Evolutionary conservation across 1,284 basidiomycete genomes (phyloP).

Genomic region (Moesziomyces antarcticus): DNA sequence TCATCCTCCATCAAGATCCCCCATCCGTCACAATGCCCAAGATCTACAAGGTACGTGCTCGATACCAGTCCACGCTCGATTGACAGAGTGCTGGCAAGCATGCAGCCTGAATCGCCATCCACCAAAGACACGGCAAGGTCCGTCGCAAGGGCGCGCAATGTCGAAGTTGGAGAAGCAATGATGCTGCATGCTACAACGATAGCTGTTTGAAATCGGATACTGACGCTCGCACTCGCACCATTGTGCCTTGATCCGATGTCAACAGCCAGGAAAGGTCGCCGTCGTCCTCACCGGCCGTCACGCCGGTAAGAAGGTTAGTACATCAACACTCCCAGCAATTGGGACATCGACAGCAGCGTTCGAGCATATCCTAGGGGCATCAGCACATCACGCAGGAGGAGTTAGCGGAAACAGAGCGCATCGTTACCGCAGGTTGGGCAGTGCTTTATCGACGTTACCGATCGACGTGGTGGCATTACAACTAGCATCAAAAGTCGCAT

Average conservation of each 20-base stretch:
- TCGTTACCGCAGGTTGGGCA: not conserved
- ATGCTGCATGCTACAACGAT: constrained; percentile 10
- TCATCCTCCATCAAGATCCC: constrained; percentile 53
- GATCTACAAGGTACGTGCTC: constrained; percentile 63
- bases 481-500: too few relatives aligned
- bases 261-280: constrained; percentile 95
- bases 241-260: constrained; percentile 67
- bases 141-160: not conserved
- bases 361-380: constrained; percentile 4
- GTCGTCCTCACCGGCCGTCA: constrained; percentile 67
- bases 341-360: constrained; percentile 16
- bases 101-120: constrained; percentile 4
- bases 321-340: not conserved
- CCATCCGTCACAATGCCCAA: constrained; percentile 59
- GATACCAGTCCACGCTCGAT: not conserved
- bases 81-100: constrained; percentile 9
- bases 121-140: not conserved
- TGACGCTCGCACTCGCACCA: constrained; percentile 6
- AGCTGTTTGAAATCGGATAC: constrained; percentile 3
- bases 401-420: not conserved
- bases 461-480: not conserved
- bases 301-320: constrained; percentile 68
- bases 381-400: not conserved
- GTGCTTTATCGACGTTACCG: not conserved
- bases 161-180: constrained; percentile 8